These are phyloP conservation scores for Yueomyces sp. DNA, from an alignment of 805 yeast genomes.

Conservation along the genomic window DNA sequence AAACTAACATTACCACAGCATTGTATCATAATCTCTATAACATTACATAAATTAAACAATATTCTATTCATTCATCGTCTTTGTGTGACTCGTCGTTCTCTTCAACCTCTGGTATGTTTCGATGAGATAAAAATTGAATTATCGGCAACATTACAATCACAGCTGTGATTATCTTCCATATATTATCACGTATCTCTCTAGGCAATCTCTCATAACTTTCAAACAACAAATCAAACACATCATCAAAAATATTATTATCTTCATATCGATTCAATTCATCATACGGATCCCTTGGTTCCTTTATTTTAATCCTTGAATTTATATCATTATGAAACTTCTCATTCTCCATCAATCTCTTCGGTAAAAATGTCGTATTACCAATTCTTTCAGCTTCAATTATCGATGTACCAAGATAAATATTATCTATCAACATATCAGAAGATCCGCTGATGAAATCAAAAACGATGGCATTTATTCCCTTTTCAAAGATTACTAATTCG, in stretches of 20 bases:
- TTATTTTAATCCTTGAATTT: neutral
- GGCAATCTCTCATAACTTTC: too few relatives aligned
- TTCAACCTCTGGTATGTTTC: too few relatives aligned
- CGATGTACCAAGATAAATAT: constrained; percentile 74
- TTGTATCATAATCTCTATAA: neutral
- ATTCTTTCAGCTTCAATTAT: constrained; percentile 68
- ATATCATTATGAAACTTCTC: neutral
- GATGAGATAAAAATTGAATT: too few relatives aligned
- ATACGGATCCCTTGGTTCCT: constrained; percentile 1
- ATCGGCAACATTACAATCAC: too few relatives aligned
- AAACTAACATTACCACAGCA: constrained; percentile 11
- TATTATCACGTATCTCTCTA: too few relatives aligned
- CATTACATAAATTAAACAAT: neutral
- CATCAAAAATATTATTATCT: constrained; percentile 1
- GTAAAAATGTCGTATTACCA: constrained; percentile 56
- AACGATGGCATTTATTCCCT: constrained; percentile 51
- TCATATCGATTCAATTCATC: neutral
- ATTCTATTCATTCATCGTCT: too few relatives aligned
- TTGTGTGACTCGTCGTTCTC: too few relatives aligned
- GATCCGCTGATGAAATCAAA: constrained; percentile 87
- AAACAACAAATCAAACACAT: constrained; percentile 1
- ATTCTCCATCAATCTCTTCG: neutral
- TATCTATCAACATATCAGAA: constrained; percentile 59
- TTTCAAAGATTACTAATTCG: constrained; percentile 53
- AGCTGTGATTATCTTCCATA: too few relatives aligned